These are phyloP conservation scores for Globisporangium cystogenes DNA, from an alignment of 352 stramenopile species.

Conservation along the genomic window DNA sequence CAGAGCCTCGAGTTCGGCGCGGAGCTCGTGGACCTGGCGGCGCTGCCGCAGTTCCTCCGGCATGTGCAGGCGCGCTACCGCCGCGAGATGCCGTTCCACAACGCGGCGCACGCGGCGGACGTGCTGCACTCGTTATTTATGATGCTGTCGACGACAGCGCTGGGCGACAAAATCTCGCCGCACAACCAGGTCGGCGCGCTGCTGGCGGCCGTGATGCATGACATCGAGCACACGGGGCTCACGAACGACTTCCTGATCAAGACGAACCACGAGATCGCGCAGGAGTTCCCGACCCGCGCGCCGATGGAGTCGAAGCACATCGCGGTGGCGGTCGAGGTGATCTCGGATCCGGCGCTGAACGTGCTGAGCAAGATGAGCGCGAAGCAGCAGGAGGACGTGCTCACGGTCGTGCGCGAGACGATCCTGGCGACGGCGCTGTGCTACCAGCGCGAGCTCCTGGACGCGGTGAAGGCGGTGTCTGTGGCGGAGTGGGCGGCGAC, in stretches of 20 bases:
- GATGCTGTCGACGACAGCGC: slow-evolving; percentile 47
- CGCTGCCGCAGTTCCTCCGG: slow-evolving; percentile 43
- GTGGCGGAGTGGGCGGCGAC: slow-evolving; percentile 34
- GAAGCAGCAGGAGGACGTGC: slow-evolving; percentile 42
- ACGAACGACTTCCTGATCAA: slow-evolving; percentile 80
- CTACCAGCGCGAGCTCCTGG: slow-evolving; percentile 71
- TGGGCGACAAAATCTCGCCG: slow-evolving; percentile 41
- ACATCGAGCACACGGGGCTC: slow-evolving; percentile 72
- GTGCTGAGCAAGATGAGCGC: slow-evolving; percentile 49
- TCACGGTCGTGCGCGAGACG: slow-evolving; percentile 51
- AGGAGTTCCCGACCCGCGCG: slow-evolving; percentile 44
- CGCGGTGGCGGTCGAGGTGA: slow-evolving; percentile 44
- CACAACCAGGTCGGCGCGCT: slow-evolving; percentile 71
- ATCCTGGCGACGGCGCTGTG: slow-evolving; percentile 74
- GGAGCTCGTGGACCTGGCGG: slow-evolving; percentile 47
- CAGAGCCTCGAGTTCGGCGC: slow-evolving; percentile 44
- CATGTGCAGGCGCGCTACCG: slow-evolving; percentile 65
- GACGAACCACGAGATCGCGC: slow-evolving; percentile 60
- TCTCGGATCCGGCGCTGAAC: slow-evolving; percentile 41
- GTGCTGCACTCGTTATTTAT: slow-evolving; percentile 79
- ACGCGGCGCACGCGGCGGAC: slow-evolving; percentile 72
- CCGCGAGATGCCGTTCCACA: slow-evolving; percentile 72
- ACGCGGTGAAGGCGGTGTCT: slow-evolving; percentile 35
- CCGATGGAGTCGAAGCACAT: slow-evolving; percentile 81
- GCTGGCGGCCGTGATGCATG: slow-evolving; percentile 75